phyloP scores from a whole-genome alignment of 2,329 filamentous ascomycete genomes.

The Colletotrichum destructivum region DNA sequence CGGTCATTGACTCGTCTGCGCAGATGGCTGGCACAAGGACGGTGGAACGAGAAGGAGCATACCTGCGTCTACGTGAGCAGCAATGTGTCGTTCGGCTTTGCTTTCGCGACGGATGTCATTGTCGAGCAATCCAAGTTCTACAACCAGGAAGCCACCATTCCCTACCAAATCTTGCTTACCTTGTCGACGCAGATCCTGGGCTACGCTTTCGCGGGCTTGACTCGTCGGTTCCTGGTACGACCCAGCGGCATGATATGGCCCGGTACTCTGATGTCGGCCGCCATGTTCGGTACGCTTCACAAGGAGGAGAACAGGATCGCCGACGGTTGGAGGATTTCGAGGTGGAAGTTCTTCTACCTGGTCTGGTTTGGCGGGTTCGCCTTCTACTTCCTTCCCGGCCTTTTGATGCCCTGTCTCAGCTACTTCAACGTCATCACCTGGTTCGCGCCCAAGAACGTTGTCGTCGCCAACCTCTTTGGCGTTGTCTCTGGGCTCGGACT shows the following conservation, averaged over 20 bases:
- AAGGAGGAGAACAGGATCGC: constrained; percentile 87
- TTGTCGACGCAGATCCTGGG: constrained; percentile 90
- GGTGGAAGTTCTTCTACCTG: constrained; percentile 87
- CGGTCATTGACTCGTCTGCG: constrained; percentile 63
- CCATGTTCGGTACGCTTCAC: constrained; percentile 91
- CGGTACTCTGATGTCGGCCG: constrained; percentile 87
- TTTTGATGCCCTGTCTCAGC: constrained; percentile 86
- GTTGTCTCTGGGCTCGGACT: constrained; percentile 87
- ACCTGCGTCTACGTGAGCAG: constrained; percentile 91
- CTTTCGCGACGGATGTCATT: constrained; percentile 91
- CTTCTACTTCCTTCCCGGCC: constrained; percentile 89
- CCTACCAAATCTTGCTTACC: constrained; percentile 86
- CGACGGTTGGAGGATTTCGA: constrained; percentile 85
- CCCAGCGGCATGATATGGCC: constrained; percentile 95
- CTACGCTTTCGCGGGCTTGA: constrained; percentile 88
- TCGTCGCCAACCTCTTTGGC: constrained; percentile 88
- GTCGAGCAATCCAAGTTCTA: constrained; percentile 94
- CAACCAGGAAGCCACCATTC: constrained; percentile 81
- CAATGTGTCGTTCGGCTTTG: constrained; percentile 91
- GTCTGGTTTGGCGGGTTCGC: constrained; percentile 80
- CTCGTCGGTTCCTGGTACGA: constrained; percentile 84
- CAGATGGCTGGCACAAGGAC: constrained; percentile 83
- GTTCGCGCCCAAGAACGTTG: constrained; percentile 89
- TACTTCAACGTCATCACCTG: constrained; percentile 93
- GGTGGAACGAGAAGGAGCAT: constrained; percentile 92